Evolutionary conservation across 2,329 filamentous ascomycete genomes (phyloP).

Genomic region (Septoria petroselini): DNA sequence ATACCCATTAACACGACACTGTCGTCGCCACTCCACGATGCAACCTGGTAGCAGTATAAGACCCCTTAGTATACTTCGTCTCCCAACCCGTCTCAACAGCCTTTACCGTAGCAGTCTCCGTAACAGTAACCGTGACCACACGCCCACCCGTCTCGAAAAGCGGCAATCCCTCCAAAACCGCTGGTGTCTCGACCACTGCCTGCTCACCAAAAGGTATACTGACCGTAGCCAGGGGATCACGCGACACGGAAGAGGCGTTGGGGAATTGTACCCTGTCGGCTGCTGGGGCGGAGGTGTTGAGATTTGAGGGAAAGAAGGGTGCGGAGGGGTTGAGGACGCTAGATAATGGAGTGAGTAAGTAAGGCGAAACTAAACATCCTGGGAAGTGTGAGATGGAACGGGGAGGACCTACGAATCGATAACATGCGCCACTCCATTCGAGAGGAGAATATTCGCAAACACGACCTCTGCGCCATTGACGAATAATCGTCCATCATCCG

Average conservation of each 20-base stretch:
- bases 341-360: no score
- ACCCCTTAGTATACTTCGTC: neutral
- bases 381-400: neutral
- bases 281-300: neutral
- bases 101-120: no score
- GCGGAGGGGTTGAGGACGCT: constrained; percentile 5
- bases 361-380: no score
- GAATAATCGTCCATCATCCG: constrained; percentile 3
- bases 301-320: neutral
- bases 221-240: no score
- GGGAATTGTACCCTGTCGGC: neutral
- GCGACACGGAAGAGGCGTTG: neutral
- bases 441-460: constrained; percentile 12
- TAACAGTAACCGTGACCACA: no score
- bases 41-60: neutral
- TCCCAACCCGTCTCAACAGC: constrained; percentile 4
- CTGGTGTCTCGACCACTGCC: no score
- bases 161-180: no score
- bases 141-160: no score
- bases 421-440: constrained; percentile 16
- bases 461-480: constrained; percentile 15
- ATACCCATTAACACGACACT: no score
- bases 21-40: no score
- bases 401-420: constrained; percentile 15
- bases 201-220: no score